A percentile compares a stretch with the other conserved stretches of the same genome.
Conservation (phyloP, 768 basidiomycete genomes). For the Kwoniella dejecticola region DNA sequence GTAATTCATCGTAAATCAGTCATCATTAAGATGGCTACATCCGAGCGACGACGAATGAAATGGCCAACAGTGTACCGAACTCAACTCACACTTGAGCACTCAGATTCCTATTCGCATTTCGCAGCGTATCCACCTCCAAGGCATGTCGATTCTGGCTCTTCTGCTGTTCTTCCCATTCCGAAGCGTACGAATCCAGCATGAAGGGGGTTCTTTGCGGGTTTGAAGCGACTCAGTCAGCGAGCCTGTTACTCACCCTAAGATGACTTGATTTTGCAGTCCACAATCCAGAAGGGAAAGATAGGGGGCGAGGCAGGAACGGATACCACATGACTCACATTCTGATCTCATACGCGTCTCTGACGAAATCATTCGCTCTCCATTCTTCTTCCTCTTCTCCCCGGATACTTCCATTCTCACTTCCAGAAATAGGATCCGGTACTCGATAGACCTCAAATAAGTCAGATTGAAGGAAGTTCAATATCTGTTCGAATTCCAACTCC, state of each 20-base stretch:
- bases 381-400: slow-evolving; percentile 32
- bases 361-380: slow-evolving; percentile 77
- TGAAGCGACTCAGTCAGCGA: too few relatives aligned
- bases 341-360: slow-evolving; percentile 80
- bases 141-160: slow-evolving; percentile 79
- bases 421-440: slow-evolving; percentile 22
- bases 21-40: too few relatives aligned
- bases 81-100: slow-evolving; percentile 79
- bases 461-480: slow-evolving; percentile 78
- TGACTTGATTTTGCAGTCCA: too few relatives aligned
- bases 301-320: too few relatives aligned
- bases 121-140: slow-evolving; percentile 76
- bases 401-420: not conserved
- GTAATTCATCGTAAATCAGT: slow-evolving; percentile 1
- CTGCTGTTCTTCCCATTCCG: slow-evolving; percentile 81
- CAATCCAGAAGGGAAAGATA: too few relatives aligned
- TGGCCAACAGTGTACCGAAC: too few relatives aligned
- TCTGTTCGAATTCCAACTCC: slow-evolving; percentile 84
- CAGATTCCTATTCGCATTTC: slow-evolving; percentile 75
- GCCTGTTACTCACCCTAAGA: too few relatives aligned
- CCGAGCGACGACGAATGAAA: too few relatives aligned
- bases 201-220: slow-evolving; percentile 78
- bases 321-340: slow-evolving; percentile 65
- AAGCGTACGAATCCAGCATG: slow-evolving; percentile 86
- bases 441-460: slow-evolving; percentile 82